A percentile compares a stretch with the other conserved stretches of the same genome.
phyloP scores from a whole-genome alignment of 257 asterid species.

The Nicotiana tabacum region DNA sequence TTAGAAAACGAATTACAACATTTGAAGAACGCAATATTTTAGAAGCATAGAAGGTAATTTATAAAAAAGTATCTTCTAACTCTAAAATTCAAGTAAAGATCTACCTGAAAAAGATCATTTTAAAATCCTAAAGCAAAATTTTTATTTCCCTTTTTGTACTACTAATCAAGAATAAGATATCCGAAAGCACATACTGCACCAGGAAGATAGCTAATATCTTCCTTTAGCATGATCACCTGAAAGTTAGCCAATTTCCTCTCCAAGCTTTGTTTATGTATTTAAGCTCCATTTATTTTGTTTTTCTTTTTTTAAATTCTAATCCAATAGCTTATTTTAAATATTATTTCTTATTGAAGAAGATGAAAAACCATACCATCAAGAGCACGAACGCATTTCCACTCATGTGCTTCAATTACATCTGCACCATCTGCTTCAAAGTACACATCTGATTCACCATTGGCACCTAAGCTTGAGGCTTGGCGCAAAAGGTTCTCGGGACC shows the following conservation, averaged over 20 bases:
- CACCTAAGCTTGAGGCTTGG: slow-evolving; percentile 55
- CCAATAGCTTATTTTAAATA: neutral
- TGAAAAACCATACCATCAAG: slow-evolving; percentile 51
- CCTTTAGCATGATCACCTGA: neutral
- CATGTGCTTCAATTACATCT: slow-evolving; percentile 78
- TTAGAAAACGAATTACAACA: neutral
- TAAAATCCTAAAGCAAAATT: neutral
- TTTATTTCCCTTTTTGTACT: neutral
- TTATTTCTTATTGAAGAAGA: neutral
- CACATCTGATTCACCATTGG: slow-evolving; percentile 33
- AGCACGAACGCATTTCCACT: slow-evolving; percentile 96
- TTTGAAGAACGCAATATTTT: neutral
- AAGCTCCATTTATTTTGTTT: neutral
- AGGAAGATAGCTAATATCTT: neutral
- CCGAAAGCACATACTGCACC: neutral
- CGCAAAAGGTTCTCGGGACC: slow-evolving; percentile 91
- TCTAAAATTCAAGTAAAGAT: neutral
- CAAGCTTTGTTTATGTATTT: neutral
- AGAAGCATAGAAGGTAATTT: neutral
- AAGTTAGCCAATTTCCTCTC: neutral
- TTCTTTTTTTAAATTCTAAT: neutral
- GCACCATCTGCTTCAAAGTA: slow-evolving; percentile 68
- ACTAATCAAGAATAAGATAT: neutral
- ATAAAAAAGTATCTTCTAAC: neutral
- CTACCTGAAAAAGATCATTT: neutral